phyloP scores from a whole-genome alignment of 768 basidiomycete species.

The Scleroderma citrinum region DNA sequence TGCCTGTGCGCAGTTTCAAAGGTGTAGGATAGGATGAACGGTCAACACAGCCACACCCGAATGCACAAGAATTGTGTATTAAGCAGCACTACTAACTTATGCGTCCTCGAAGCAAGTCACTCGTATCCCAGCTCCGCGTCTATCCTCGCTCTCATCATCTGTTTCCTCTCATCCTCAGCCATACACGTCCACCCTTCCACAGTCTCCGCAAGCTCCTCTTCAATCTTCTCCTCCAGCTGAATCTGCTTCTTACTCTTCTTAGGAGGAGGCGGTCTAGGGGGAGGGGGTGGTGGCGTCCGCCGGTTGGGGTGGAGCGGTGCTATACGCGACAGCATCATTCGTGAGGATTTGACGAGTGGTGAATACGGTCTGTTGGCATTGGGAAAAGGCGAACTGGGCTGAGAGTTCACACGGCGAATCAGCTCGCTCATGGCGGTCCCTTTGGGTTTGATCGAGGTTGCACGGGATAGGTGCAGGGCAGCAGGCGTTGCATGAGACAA shows the following conservation, averaged over 20 bases:
- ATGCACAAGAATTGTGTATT: no score
- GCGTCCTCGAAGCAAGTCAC: conserved; percentile 2
- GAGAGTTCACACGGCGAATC: conserved; percentile 63
- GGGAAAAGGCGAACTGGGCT: conserved; percentile 51
- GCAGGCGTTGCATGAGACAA: conserved; percentile 4
- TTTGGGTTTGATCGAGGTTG: conserved; percentile 47
- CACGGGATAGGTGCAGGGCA: conserved; percentile 10
- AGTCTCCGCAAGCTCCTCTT: conserved; percentile 70
- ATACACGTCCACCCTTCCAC: conserved; percentile 57
- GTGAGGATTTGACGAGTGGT: conserved; percentile 60
- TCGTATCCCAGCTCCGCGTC: conserved; percentile 62
- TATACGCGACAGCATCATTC: conserved; percentile 56
- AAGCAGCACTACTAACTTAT: no score
- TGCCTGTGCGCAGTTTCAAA: neutral
- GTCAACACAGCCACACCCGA: conserved; percentile 3
- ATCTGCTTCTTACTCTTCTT: conserved; percentile 80
- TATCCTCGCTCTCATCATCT: conserved; percentile 53
- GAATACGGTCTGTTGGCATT: conserved; percentile 41
- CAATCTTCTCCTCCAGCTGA: conserved; percentile 72
- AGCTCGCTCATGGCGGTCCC: conserved; percentile 69
- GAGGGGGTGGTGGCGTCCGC: conserved; percentile 66
- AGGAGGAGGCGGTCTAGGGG: conserved; percentile 61
- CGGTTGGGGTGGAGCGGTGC: conserved; percentile 74
- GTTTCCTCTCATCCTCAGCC: conserved; percentile 39
- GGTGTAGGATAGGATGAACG: neutral